phyloP scores from a whole-genome alignment of 495 filamentous ascomycete genomes.

The Aspergillus coremiiformis region DNA sequence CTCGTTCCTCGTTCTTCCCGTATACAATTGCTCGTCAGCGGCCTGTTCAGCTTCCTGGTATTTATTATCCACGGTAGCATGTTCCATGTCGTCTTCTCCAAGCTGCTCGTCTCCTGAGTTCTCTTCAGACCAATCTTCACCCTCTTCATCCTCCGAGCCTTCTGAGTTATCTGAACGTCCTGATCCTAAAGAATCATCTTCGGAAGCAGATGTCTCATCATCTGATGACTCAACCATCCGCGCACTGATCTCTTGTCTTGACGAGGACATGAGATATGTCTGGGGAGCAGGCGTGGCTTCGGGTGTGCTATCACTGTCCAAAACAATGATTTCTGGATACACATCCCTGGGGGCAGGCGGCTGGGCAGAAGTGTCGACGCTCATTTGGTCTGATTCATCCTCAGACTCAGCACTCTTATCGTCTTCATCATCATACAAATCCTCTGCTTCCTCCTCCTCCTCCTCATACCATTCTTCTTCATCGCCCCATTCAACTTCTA shows the following conservation, averaged over 20 bases:
- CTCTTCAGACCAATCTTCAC: conserved; percentile 2
- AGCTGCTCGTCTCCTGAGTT: conserved; percentile 5
- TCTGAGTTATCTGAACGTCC: not conserved
- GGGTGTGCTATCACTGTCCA: conserved; percentile 41
- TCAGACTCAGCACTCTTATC: conserved; percentile 6
- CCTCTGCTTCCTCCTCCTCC: conserved; percentile 2
- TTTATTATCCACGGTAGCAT: conserved; percentile 7
- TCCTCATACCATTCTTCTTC: conserved; percentile 5
- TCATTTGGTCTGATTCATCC: conserved; percentile 7
- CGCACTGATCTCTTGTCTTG: not conserved
- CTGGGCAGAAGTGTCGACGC: not conserved
- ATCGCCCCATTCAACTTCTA: conserved; percentile 1
- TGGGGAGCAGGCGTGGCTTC: conserved; percentile 19
- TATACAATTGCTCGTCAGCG: conserved; percentile 7
- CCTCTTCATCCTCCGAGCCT: not conserved
- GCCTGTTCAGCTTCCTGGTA: conserved; percentile 16
- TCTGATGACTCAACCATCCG: not conserved
- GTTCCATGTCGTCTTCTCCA: not conserved
- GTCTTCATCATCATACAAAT: conserved; percentile 6
- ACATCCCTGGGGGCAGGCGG: conserved; percentile 6
- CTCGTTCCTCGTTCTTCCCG: not conserved
- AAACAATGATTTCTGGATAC: conserved; percentile 32
- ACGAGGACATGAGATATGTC: not conserved
- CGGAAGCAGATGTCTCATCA: not conserved
- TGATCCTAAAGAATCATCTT: not conserved